A percentile compares a stretch with the other conserved stretches of the same genome.
Conservation (phyloP, 495 filamentous ascomycete species). For the Neurospora sp. region DNA sequence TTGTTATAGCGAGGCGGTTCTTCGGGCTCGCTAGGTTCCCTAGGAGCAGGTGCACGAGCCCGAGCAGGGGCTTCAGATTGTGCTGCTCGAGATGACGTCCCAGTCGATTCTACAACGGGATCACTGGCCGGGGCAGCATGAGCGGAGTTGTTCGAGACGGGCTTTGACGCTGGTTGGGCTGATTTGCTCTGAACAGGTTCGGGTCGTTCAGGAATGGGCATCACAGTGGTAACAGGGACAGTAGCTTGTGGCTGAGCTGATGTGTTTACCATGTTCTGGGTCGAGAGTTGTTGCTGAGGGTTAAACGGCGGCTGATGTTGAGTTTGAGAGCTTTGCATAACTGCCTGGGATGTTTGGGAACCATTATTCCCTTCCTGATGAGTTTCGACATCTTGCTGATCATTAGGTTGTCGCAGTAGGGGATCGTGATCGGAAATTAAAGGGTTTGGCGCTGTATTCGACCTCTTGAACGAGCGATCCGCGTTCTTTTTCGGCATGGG, state of each 20-base stretch:
- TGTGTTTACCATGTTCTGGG: background rate
- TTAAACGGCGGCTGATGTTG: background rate
- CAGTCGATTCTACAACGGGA: conserved; percentile 5
- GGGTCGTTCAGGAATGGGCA: conserved; percentile 6
- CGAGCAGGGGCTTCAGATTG: conserved; percentile 20
- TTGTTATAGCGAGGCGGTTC: conserved; percentile 30
- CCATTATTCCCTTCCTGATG: background rate
- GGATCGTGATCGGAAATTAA: conserved; percentile 5
- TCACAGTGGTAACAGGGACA: background rate
- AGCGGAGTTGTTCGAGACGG: conserved; percentile 7
- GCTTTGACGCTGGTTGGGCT: conserved; percentile 7
- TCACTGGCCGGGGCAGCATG: conserved; percentile 14
- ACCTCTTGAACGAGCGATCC: conserved; percentile 14
- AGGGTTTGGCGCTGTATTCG: conserved; percentile 18
- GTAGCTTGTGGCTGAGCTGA: background rate
- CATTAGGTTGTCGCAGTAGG: background rate
- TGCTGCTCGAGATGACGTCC: conserved; percentile 8
- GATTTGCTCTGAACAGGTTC: conserved; percentile 3
- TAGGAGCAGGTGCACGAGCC: conserved; percentile 13
- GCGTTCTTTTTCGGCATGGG: conserved; percentile 7
- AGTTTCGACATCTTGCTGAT: background rate
- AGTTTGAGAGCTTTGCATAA: background rate
- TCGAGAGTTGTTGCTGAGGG: background rate
- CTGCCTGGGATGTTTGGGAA: background rate
- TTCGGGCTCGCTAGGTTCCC: conserved; percentile 13